Evolutionary conservation across 1,139 yeast species (phyloP).

Genomic region (Kurtzmaniella quercitrusa): DNA sequence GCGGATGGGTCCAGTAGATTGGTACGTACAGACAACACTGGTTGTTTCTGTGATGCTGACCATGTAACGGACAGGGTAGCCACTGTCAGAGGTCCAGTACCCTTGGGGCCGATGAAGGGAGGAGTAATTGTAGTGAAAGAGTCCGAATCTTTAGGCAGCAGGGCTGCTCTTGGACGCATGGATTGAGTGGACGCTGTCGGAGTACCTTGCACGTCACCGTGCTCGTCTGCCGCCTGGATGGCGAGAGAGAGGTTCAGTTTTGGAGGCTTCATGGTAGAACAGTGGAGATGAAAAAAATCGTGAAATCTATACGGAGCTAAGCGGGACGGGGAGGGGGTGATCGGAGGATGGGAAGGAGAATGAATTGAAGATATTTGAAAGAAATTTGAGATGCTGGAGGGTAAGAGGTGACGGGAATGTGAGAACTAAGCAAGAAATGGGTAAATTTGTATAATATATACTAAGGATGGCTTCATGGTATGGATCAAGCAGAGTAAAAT

Average conservation of each 20-base stretch:
- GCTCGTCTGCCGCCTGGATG: conserved; percentile 40
- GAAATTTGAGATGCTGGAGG: no score
- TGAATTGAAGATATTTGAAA: neutral
- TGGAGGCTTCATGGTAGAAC: conserved; percentile 15
- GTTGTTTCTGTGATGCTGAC: conserved; percentile 14
- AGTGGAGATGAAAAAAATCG: neutral
- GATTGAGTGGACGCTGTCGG: neutral
- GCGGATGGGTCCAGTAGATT: neutral
- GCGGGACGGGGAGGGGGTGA: neutral
- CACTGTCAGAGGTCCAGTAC: conserved; percentile 23
- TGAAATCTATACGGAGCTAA: neutral
- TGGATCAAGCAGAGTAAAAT: no score
- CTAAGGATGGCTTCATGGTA: no score
- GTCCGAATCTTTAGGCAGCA: conserved; percentile 2
- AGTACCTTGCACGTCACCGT: conserved; percentile 1
- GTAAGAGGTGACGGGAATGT: no score
- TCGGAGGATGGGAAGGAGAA: neutral
- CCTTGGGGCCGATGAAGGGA: conserved; percentile 1
- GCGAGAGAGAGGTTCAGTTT: conserved; percentile 45
- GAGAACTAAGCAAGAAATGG: no score
- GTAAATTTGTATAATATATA: no score
- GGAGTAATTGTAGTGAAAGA: neutral
- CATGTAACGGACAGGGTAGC: conserved; percentile 5
- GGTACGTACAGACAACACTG: neutral
- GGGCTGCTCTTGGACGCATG: conserved; percentile 1